Percentiles rank a stretch among this genome's conserved stretches.
phyloP scores from a whole-genome alignment of 495 filamentous ascomycete genomes.

The Penicillium canariense region DNA sequence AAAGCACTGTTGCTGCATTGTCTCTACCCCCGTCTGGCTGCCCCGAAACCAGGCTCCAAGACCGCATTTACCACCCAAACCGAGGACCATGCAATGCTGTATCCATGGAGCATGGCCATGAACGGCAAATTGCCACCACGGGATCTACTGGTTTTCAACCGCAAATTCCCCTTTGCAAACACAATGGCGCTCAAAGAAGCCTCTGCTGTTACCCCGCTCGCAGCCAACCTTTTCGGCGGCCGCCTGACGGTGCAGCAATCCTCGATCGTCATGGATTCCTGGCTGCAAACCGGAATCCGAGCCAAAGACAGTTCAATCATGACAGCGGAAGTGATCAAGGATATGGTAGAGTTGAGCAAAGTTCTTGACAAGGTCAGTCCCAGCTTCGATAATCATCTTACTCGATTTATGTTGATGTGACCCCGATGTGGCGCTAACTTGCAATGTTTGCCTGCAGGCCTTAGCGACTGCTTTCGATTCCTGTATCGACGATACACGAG shows the following conservation, averaged over 20 bases:
- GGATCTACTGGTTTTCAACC: background rate
- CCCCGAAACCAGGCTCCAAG: conserved; percentile 20
- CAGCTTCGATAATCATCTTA: background rate
- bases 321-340: conserved; percentile 30
- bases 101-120: background rate
- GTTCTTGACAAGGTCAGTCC: conserved; percentile 31
- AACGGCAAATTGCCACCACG: background rate
- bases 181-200: conserved; percentile 25
- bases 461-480: background rate
- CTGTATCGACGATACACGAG: background rate
- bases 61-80: background rate
- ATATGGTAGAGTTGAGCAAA: conserved; percentile 45
- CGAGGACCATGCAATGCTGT: background rate
- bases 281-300: conserved; percentile 44
- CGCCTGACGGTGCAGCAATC: conserved; percentile 26
- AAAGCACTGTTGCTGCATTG: conserved; percentile 50
- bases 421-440: background rate
- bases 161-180: background rate
- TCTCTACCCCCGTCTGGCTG: conserved; percentile 49
- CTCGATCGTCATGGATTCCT: conserved; percentile 45
- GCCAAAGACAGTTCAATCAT: conserved; percentile 7
- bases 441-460: background rate
- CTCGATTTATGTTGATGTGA: background rate
- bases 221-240: conserved; percentile 52
- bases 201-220: conserved; percentile 43